These are phyloP conservation scores for Polyporus arcularius DNA, from an alignment of 768 basidiomycete species.

Conservation along the genomic window DNA sequence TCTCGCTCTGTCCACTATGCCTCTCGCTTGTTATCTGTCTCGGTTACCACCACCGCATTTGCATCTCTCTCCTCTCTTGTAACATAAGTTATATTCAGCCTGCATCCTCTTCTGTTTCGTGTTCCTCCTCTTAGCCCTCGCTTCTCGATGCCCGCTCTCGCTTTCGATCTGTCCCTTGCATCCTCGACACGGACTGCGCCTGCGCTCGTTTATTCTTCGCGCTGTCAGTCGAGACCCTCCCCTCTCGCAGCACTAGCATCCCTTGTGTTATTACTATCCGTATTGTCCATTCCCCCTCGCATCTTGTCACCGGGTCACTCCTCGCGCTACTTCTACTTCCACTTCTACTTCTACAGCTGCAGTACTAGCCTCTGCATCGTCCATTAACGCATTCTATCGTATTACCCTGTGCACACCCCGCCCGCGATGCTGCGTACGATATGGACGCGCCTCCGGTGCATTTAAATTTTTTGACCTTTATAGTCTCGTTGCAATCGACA, in stretches of 20 bases:
- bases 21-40: conserved; percentile 12
- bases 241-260: not conserved
- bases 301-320: not conserved
- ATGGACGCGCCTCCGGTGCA: not conserved
- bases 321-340: conserved; percentile 5
- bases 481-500: not conserved
- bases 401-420: not conserved
- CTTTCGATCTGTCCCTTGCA: not conserved
- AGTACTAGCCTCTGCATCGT: not conserved
- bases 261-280: conserved; percentile 20
- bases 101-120: not conserved
- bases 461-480: not conserved
- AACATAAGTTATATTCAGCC: conserved; percentile 6
- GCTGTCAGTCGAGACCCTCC: conserved; percentile 11
- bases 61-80: not conserved
- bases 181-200: conserved; percentile 3
- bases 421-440: not conserved
- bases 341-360: conserved; percentile 3
- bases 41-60: conserved; percentile 3
- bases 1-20: conserved; percentile 14
- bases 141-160: not conserved
- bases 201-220: conserved; percentile 4
- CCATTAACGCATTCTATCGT: conserved; percentile 1
- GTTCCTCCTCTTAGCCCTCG: not conserved
- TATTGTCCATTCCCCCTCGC: conserved; percentile 7